Conservation (phyloP, 176 grass and related monocot genomes). For the Pontederia crassipes region DNA sequence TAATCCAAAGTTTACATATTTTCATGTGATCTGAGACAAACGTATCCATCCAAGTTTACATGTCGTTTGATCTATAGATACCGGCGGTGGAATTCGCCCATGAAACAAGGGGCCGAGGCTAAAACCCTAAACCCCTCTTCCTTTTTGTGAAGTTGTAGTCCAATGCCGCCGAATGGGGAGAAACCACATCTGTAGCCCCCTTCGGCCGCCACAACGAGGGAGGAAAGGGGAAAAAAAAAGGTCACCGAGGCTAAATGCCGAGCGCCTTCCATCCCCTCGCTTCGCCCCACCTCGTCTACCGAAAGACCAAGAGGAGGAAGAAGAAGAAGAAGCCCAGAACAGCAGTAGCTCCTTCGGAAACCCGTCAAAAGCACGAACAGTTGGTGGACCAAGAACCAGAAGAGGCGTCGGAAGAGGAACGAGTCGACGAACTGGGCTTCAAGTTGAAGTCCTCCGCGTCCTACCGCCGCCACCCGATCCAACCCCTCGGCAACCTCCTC, state of each 20-base stretch:
- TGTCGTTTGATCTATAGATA: too few relatives aligned
- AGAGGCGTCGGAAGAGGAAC: neutral
- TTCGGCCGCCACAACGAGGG: too few relatives aligned
- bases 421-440: constrained; percentile 2
- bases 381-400: neutral
- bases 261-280: constrained; percentile 1
- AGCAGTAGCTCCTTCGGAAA: neutral
- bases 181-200: too few relatives aligned
- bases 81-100: too few relatives aligned
- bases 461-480: constrained; percentile 22
- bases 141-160: too few relatives aligned
- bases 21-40: too few relatives aligned
- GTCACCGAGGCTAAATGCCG: neutral
- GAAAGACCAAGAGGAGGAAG: neutral
- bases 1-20: too few relatives aligned
- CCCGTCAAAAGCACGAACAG: neutral
- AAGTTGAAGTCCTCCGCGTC: constrained; percentile 13
- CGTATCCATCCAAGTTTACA: too few relatives aligned
- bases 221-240: too few relatives aligned
- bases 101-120: too few relatives aligned
- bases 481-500: constrained; percentile 85
- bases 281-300: neutral
- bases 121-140: too few relatives aligned
- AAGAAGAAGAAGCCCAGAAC: neutral
- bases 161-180: too few relatives aligned